Conservation (phyloP, 768 basidiomycete species). For the Boletellus emodensis region DNA sequence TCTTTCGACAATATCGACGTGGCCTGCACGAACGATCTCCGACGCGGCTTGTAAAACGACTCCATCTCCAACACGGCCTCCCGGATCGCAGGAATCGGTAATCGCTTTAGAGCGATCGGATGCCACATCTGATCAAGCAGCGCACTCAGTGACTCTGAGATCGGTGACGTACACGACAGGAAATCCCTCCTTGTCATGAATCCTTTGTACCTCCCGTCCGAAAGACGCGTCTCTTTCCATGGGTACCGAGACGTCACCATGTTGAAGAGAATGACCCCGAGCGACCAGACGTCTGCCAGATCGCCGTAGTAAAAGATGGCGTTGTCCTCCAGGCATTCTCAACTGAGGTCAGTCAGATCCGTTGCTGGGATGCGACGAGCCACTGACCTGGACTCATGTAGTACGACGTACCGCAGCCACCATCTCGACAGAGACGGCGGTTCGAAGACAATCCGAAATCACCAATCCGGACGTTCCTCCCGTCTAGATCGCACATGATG, state of each 20-base stretch:
- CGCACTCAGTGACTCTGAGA: constrained; percentile 8
- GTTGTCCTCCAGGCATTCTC: constrained; percentile 55
- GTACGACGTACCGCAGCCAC: constrained; percentile 54
- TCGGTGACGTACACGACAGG: constrained; percentile 1
- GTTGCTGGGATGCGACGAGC: not conserved
- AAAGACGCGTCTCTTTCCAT: constrained; percentile 11
- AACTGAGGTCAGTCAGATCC: constrained; percentile 4
- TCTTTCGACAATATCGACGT: not conserved
- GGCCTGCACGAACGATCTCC: not conserved
- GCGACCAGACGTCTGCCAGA: constrained; percentile 59
- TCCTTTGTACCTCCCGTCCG: not conserved
- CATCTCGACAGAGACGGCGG: constrained; percentile 41
- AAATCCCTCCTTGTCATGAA: constrained; percentile 2
- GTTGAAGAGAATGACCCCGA: constrained; percentile 81
- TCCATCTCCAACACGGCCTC: constrained; percentile 13
- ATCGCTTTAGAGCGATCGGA: constrained; percentile 4
- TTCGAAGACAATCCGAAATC: constrained; percentile 74
- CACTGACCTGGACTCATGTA: constrained; percentile 72
- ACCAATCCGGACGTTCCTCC: constrained; percentile 53
- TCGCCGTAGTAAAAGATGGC: constrained; percentile 19
- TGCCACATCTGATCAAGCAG: constrained; percentile 17
- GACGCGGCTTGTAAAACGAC: constrained; percentile 6
- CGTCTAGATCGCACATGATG: constrained; percentile 57
- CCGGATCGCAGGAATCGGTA: constrained; percentile 19
- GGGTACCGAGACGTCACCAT: constrained; percentile 57